Conservation (phyloP, 2,329 filamentous ascomycete genomes). For the Beauveria varroae region DNA sequence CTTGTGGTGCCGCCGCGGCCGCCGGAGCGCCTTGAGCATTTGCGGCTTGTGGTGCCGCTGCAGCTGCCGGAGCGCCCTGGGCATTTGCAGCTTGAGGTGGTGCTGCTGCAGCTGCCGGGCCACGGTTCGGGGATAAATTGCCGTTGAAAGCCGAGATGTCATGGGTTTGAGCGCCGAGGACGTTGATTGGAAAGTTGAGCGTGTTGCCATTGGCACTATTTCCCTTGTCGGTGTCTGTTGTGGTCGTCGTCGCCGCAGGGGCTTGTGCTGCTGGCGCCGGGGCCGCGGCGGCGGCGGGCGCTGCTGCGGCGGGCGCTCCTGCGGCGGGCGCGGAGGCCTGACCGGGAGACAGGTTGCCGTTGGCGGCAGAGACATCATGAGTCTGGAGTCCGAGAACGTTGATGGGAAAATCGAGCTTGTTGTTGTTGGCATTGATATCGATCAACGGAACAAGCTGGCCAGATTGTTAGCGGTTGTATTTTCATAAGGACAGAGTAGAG, state of each 20-base stretch:
- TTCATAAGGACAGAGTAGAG: too few species aligned
- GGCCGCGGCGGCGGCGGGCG: not conserved
- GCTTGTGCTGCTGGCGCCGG: not conserved
- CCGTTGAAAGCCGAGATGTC: not conserved
- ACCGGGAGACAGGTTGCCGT: not conserved
- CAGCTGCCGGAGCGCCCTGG: too few species aligned
- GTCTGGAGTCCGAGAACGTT: conserved; percentile 2
- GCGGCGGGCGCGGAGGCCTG: not conserved
- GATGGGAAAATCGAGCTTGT: not conserved
- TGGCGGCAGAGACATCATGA: not conserved
- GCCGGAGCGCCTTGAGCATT: too few species aligned
- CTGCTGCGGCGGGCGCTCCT: not conserved
- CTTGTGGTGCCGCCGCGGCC: too few species aligned
- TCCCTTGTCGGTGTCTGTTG: not conserved
- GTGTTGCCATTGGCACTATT: not conserved
- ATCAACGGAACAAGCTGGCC: not conserved
- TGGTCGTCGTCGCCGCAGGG: not conserved
- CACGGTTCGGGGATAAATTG: not conserved
- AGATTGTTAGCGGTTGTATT: not conserved
- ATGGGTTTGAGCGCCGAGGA: not conserved
- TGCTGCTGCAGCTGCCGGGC: not conserved
- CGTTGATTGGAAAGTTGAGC: not conserved
- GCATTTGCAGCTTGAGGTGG: too few species aligned
- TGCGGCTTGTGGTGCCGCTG: too few species aligned
- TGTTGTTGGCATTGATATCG: not conserved